Evolutionary conservation across 306 rosid species (phyloP).

Genomic region (Trichosanthes truncata): DNA sequence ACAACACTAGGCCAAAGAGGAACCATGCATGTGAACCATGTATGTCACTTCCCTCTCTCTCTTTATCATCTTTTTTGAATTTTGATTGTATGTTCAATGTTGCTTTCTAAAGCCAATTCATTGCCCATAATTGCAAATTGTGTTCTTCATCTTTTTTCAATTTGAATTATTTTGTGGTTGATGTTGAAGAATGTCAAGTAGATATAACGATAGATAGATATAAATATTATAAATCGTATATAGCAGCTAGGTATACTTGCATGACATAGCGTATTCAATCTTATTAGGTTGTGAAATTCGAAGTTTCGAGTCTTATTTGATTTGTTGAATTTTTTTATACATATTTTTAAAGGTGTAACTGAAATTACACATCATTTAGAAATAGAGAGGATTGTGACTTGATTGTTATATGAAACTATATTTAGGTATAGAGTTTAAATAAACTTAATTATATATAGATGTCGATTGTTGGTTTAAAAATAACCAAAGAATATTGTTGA

Average conservation of each 20-base stretch:
- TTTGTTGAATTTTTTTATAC: background rate
- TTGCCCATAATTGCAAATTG: background rate
- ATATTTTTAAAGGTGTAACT: too few species aligned
- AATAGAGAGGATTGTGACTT: background rate
- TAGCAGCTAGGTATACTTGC: too few species aligned
- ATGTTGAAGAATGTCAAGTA: background rate
- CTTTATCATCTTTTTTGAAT: background rate
- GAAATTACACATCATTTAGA: background rate
- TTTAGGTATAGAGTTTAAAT: background rate
- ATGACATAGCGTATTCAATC: background rate
- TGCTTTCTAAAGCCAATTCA: background rate
- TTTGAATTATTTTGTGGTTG: background rate
- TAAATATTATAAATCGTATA: too few species aligned
- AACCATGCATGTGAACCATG: slow-evolving; percentile 3
- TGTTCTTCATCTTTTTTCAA: background rate
- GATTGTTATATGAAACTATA: background rate
- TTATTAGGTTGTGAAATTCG: background rate
- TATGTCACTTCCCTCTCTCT: background rate
- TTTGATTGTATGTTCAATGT: background rate
- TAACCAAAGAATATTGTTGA: background rate
- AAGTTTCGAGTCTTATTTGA: background rate
- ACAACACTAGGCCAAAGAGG: background rate
- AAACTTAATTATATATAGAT: background rate
- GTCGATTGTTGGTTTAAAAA: background rate
- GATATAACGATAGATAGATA: background rate